These are phyloP conservation scores for Paramecium sexaurelia DNA, from an alignment of 73 alveolate genomes.

Conservation along the genomic window DNA sequence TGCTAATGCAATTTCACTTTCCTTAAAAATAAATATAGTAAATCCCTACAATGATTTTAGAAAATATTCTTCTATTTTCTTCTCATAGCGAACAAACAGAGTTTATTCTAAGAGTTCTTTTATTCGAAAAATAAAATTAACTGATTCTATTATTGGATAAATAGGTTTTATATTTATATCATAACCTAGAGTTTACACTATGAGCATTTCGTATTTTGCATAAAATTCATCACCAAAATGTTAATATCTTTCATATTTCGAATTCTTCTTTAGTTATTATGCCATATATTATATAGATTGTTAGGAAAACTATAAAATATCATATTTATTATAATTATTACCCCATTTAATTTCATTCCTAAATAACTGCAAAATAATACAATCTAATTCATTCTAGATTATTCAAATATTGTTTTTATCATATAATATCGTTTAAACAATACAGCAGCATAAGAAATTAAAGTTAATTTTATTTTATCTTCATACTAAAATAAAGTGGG, in stretches of 20 bases:
- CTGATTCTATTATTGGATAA: background rate
- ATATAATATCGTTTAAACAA: background rate
- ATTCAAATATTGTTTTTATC: background rate
- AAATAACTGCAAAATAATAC: background rate
- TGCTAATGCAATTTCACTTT: background rate
- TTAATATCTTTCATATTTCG: background rate
- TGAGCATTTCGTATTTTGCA: constrained; percentile 1
- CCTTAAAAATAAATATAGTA: background rate
- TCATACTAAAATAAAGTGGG: background rate
- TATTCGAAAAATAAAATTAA: background rate
- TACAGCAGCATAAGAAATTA: background rate
- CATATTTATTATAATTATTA: background rate
- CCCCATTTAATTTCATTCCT: constrained; percentile 20
- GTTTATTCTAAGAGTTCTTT: background rate
- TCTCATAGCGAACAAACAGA: background rate
- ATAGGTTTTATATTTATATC: background rate
- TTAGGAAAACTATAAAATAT: background rate
- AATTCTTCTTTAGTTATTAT: background rate
- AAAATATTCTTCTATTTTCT: background rate
- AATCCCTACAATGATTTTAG: background rate
- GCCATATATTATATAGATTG: background rate
- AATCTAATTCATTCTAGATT: background rate
- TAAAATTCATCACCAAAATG: constrained; percentile 35
- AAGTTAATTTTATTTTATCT: background rate
- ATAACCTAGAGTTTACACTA: background rate